These are phyloP conservation scores for Vaccinium macrocarpon DNA, from an alignment of 148 eudicot genomes.

Conservation along the genomic window DNA sequence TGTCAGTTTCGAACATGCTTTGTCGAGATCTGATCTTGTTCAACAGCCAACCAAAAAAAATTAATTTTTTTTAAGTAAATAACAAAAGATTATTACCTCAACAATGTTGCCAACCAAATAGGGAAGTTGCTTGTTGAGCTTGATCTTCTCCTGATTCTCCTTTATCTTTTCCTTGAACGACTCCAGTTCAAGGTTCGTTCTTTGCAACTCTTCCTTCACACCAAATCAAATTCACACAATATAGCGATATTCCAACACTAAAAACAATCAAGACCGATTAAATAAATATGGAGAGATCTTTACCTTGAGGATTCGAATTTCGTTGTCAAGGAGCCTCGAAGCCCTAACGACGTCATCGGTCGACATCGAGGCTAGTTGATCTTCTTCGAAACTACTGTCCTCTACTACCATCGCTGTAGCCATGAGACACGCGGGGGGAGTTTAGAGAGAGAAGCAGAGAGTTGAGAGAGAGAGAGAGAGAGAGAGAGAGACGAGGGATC, in stretches of 20 bases:
- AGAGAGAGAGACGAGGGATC: not conserved
- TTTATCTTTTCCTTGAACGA: slow-evolving; percentile 82
- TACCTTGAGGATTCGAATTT: slow-evolving; percentile 78
- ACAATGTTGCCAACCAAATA: slow-evolving; percentile 94
- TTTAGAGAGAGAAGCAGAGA: not conserved
- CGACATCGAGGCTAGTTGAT: slow-evolving; percentile 68
- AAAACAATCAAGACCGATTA: not conserved
- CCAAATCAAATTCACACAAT: not conserved
- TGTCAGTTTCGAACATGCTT: not conserved
- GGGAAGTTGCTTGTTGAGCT: slow-evolving; percentile 94
- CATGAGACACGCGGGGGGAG: slow-evolving; percentile 30
- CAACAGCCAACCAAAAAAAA: not conserved
- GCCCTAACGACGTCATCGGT: slow-evolving; percentile 74
- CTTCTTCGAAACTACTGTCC: slow-evolving; percentile 65
- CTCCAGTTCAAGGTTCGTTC: slow-evolving; percentile 70
- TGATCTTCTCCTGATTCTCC: slow-evolving; percentile 96
- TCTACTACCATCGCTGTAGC: slow-evolving; percentile 80
- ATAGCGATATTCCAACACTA: not conserved
- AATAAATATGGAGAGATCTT: not conserved
- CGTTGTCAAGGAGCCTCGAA: slow-evolving; percentile 84
- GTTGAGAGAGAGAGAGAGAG: slow-evolving; percentile 2
- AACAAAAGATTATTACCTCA: slow-evolving; percentile 44
- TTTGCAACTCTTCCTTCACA: slow-evolving; percentile 74
- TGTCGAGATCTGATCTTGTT: not conserved
- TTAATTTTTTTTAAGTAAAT: not conserved